Evolutionary conservation across 495 filamentous ascomycete species (phyloP), one percentile per base, ranked within the genome.

Genomic region (Tuber calosporum): DNA sequence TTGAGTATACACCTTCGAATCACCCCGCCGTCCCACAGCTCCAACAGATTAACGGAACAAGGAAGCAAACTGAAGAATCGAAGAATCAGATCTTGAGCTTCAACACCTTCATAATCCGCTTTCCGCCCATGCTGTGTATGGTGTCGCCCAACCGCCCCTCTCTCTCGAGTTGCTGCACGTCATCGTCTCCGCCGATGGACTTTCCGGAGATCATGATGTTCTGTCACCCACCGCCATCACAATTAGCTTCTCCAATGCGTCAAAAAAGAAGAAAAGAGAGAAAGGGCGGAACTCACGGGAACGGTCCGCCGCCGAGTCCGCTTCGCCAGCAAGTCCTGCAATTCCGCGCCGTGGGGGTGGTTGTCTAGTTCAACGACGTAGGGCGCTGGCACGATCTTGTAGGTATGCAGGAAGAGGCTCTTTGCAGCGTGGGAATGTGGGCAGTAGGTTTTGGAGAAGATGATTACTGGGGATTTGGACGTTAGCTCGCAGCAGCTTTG

Each of bases 381-480:
- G 0, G 95, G 95, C 66, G 87, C 81, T 0, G 95, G 95, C 3
- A 88, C 85, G 80, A 98, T 97, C 41, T 85, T 84, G 84, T 97
- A 97, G 75, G 89, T 87, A 5, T 92, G 87, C 38, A 96, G 85
- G 39, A 98, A 87, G 73, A 98, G 88, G 13, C 83, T 82, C 83
- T 99, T 99, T 20, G 94, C 95, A 76, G 86, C 88, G 74, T 86
- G 87, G 66, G 93, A 97, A 84, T 88, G 89, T 0, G 91, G 92
- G 83, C 95, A 99, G 83, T 92, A 96, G 1, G 91, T 88, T 83
- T 98, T 98, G 71, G 93, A 96, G 85, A 98, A 97, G 70, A 99
- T 92, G 79, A 97, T 92, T 69, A 97, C 91, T 93, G 79, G n/a
- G 0, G 7, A 11, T 17, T 7, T 39, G 22, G 13, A 40, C 1